Conservation (phyloP, 139 green algal genomes). For the Mychonastes homosphaera region DNA sequence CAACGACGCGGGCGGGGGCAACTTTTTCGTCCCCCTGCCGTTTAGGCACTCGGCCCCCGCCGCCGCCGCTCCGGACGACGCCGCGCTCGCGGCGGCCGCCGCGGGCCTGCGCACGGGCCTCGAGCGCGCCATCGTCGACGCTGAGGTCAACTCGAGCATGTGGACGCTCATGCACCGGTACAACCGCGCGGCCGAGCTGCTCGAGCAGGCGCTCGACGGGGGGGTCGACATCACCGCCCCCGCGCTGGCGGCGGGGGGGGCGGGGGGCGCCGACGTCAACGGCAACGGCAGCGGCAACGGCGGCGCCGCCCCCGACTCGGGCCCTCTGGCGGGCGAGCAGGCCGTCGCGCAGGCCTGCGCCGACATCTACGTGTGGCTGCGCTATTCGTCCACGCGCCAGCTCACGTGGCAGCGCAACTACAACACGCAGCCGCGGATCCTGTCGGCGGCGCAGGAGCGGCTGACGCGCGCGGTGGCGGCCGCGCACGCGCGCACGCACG, state of each 20-base stretch:
- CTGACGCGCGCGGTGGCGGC: constrained; percentile 72
- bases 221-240: too few relatives aligned
- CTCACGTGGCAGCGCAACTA: constrained; percentile 99
- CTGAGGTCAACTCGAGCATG: constrained; percentile 48
- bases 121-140: constrained; percentile 61
- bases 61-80: not conserved
- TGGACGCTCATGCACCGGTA: constrained; percentile 97
- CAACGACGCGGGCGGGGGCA: constrained; percentile 54
- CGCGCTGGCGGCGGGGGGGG: not conserved
- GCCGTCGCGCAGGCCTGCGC: constrained; percentile 52
- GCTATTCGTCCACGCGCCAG: constrained; percentile 82
- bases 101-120: constrained; percentile 59
- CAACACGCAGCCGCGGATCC: constrained; percentile 95
- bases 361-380: constrained; percentile 87
- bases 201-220: constrained; percentile 41
- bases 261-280: not conserved
- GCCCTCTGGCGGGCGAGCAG: too few relatives aligned
- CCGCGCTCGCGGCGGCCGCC: not conserved
- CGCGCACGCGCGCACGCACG: constrained; percentile 33
- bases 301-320: too few relatives aligned
- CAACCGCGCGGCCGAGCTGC: constrained; percentile 81
- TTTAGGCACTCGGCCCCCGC: not conserved
- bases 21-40: constrained; percentile 73
- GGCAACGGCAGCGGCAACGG: too few relatives aligned
- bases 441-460: constrained; percentile 78